These are phyloP conservation scores for Stentor roeselii DNA, from an alignment of 73 alveolate species.

Conservation along the genomic window DNA sequence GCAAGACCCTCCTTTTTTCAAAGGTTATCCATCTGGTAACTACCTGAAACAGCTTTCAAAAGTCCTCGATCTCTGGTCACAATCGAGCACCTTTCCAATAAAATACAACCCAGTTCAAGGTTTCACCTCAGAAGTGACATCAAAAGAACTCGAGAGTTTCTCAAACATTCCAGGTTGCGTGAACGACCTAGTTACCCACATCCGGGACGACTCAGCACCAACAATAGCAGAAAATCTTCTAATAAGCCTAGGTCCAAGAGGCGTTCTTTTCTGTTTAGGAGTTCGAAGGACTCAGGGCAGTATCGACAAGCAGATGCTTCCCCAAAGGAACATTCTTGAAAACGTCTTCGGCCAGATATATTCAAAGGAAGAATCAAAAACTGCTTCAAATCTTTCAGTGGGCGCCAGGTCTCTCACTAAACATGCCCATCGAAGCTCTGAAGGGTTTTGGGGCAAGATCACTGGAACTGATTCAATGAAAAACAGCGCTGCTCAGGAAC, in stretches of 20 bases:
- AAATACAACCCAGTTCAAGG: slow-evolving; percentile 37
- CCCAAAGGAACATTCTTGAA: slow-evolving; percentile 34
- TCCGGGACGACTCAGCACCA: background rate
- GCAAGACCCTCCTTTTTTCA: background rate
- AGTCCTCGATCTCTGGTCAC: slow-evolving; percentile 45
- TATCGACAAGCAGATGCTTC: slow-evolving; percentile 7
- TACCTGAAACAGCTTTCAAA: slow-evolving; percentile 38
- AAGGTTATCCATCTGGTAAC: slow-evolving; percentile 28
- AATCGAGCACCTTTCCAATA: slow-evolving; percentile 43
- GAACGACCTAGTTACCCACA: background rate
- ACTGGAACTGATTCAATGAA: slow-evolving; percentile 80
- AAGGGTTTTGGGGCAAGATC: slow-evolving; percentile 84
- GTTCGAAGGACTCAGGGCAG: slow-evolving; percentile 76
- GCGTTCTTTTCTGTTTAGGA: slow-evolving; percentile 73
- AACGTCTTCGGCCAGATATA: slow-evolving; percentile 43
- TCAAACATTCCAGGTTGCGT: background rate
- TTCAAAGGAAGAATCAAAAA: slow-evolving; percentile 56
- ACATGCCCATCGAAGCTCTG: slow-evolving; percentile 81
- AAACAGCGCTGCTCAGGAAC: slow-evolving; percentile 64
- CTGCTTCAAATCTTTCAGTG: slow-evolving; percentile 68
- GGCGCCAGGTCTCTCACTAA: slow-evolving; percentile 91
- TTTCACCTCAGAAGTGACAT: slow-evolving; percentile 45
- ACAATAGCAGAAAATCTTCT: slow-evolving; percentile 30
- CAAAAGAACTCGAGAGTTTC: background rate
- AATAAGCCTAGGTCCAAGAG: slow-evolving; percentile 61